Percentiles rank a stretch among this genome's conserved stretches.
Conservation (phyloP, 129 eudicot genomes). For the Tagetes erecta region DNA sequence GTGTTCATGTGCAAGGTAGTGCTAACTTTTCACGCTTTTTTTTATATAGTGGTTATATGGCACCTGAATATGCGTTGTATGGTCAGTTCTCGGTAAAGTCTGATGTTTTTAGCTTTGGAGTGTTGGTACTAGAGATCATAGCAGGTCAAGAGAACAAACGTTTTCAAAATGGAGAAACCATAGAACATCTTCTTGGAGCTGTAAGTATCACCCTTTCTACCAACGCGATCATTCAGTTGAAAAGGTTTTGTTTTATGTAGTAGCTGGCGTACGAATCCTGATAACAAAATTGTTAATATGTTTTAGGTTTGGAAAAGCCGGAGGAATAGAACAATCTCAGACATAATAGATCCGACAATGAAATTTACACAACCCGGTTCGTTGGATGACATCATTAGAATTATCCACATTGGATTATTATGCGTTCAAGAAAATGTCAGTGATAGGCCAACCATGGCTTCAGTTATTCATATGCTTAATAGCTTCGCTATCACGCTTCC, state of each 20-base stretch:
- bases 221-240: not conserved
- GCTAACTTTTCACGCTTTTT: not conserved
- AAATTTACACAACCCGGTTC: not conserved
- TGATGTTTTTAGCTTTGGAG: not conserved
- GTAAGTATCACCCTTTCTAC: not conserved
- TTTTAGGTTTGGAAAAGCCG: not conserved
- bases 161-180: not conserved
- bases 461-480: not conserved
- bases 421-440: not conserved
- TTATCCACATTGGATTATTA: not conserved
- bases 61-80: not conserved
- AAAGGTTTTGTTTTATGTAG: too few relatives aligned
- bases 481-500: not conserved
- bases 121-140: not conserved
- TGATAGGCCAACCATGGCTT: not conserved
- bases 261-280: not conserved
- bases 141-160: not conserved
- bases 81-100: not conserved
- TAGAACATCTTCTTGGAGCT: not conserved
- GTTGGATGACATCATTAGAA: not conserved
- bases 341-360: not conserved
- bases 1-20: not conserved
- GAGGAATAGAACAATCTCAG: not conserved
- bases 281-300: not conserved
- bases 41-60: not conserved